These are phyloP conservation scores for Globisporangium lucens DNA, from an alignment of 352 stramenopile species.

Conservation along the genomic window DNA sequence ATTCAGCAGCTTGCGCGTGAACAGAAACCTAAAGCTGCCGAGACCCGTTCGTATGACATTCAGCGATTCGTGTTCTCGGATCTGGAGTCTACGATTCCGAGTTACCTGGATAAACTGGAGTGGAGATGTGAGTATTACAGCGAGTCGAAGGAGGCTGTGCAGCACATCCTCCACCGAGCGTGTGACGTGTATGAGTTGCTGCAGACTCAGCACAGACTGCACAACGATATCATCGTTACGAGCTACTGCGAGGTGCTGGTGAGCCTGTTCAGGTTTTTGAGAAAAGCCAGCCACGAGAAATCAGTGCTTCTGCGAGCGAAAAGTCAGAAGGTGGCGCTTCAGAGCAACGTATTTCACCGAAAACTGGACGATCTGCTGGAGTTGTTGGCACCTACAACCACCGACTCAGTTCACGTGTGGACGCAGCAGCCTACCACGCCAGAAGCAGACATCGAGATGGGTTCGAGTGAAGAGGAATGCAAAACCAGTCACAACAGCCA, in stretches of 20 bases:
- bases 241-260: background rate
- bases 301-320: too few relatives aligned
- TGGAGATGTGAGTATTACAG: background rate
- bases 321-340: too few relatives aligned
- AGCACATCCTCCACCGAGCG: background rate
- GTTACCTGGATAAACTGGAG: background rate
- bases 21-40: background rate
- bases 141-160: background rate
- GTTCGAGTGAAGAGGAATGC: too few relatives aligned
- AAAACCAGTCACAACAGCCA: too few relatives aligned
- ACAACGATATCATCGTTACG: background rate
- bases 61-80: background rate
- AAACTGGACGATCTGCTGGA: too few relatives aligned
- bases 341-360: too few relatives aligned
- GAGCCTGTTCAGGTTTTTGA: too few relatives aligned
- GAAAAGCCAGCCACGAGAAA: too few relatives aligned
- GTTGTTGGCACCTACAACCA: too few relatives aligned
- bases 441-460: too few relatives aligned
- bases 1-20: background rate
- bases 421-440: too few relatives aligned
- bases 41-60: background rate
- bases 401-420: too few relatives aligned
- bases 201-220: background rate
- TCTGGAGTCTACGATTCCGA: background rate
- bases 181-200: background rate